Evolutionary conservation across 345 rosid species (phyloP).

Genomic region (Euclidium syriacum): DNA sequence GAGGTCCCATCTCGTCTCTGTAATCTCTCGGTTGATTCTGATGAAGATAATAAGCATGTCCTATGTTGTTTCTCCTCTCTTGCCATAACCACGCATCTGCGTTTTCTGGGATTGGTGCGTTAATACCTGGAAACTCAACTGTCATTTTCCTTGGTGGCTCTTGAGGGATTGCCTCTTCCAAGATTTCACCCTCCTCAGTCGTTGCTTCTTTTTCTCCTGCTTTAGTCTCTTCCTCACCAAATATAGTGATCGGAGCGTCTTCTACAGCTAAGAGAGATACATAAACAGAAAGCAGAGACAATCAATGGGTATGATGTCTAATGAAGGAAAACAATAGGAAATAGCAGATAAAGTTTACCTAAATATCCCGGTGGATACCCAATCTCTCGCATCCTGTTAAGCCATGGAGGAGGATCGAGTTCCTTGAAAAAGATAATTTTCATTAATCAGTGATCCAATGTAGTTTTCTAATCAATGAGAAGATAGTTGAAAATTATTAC

Average conservation of each 20-base stretch:
- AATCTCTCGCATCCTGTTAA: constrained; percentile 87
- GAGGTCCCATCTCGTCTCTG: constrained; percentile 47
- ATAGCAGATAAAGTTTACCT: constrained; percentile 37
- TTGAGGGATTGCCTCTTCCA: constrained; percentile 27
- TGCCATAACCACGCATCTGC: constrained; percentile 52
- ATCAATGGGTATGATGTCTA: not conserved
- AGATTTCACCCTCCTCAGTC: constrained; percentile 68
- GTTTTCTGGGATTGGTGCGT: constrained; percentile 73
- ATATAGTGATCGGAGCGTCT: constrained; percentile 72
- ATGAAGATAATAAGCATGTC: constrained; percentile 33
- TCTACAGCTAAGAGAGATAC: constrained; percentile 44
- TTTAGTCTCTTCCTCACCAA: constrained; percentile 46
- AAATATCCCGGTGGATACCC: constrained; percentile 97
- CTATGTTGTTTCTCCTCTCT: constrained; percentile 34
- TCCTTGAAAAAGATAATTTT: constrained; percentile 41
- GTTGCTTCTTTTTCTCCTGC: constrained; percentile 49
- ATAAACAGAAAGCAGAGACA: constrained; percentile 1
- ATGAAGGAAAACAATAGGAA: not conserved
- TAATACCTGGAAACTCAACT: constrained; percentile 75
- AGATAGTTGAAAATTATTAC: constrained; percentile 39
- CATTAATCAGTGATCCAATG: not conserved
- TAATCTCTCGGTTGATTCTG: constrained; percentile 32
- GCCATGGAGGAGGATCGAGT: constrained; percentile 99
- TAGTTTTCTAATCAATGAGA: not conserved
- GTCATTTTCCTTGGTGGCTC: constrained; percentile 48